phyloP scores from a whole-genome alignment of 495 filamentous ascomycete species.

The Penicillium tannophilum region DNA sequence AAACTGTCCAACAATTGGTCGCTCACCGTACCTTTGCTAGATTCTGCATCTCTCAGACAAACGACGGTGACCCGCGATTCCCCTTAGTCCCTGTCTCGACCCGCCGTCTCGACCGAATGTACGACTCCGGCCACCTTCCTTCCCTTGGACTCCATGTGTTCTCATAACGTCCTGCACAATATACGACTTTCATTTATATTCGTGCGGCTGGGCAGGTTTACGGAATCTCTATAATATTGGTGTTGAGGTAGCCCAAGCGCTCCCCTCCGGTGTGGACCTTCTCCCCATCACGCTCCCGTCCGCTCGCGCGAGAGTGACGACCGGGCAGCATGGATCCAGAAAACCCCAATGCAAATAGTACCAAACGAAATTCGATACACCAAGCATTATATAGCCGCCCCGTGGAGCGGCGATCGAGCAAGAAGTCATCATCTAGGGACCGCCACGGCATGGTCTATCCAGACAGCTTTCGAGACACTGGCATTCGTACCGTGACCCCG shows the following conservation, averaged over 20 bases:
- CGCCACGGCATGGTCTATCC: constrained; percentile 57
- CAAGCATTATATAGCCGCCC: constrained; percentile 46
- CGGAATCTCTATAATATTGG: constrained; percentile 12
- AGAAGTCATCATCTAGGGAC: constrained; percentile 55
- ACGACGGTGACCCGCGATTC: constrained; percentile 32
- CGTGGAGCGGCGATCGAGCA: constrained; percentile 54
- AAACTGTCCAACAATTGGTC: constrained; percentile 19
- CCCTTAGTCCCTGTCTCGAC: constrained; percentile 30
- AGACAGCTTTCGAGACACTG: constrained; percentile 51
- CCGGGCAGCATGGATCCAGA: constrained; percentile 47
- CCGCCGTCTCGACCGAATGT: constrained; percentile 31
- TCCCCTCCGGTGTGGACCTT: constrained; percentile 18
- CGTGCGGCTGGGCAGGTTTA: constrained; percentile 35
- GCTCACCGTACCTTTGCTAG: constrained; percentile 26
- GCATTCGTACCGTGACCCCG: constrained; percentile 52
- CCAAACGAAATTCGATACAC: constrained; percentile 46
- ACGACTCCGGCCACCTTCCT: constrained; percentile 28
- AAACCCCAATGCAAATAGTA: constrained; percentile 38
- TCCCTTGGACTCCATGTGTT: constrained; percentile 49
- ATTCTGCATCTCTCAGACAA: constrained; percentile 27
- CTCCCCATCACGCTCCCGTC: constrained; percentile 24
- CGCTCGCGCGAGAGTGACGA: constrained; percentile 14
- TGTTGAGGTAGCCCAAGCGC: constrained; percentile 22
- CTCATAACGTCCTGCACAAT: constrained; percentile 40
- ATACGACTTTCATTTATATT: constrained; percentile 41